Conservation (phyloP, 129 eudicot genomes). For the Arctium minus region DNA sequence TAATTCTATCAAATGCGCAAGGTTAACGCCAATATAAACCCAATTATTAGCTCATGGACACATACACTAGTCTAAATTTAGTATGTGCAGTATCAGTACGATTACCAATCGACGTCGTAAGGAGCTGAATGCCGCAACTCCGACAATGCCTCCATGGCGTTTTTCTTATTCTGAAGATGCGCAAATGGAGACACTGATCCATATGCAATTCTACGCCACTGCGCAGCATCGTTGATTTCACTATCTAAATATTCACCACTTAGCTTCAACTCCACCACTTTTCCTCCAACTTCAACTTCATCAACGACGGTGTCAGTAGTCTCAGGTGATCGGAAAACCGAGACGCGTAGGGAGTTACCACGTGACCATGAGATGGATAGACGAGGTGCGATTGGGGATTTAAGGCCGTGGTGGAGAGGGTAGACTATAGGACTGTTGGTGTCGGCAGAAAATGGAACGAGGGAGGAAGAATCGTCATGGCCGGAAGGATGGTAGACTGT, state of each 20-base stretch:
- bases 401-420: constrained; percentile 62
- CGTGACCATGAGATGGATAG: constrained; percentile 84
- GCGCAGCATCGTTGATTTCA: constrained; percentile 43
- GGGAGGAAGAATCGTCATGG: constrained; percentile 29
- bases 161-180: constrained; percentile 77
- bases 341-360: constrained; percentile 85
- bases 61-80: not conserved
- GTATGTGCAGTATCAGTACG: not conserved
- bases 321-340: constrained; percentile 46
- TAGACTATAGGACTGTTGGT: constrained; percentile 33
- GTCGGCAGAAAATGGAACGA: constrained; percentile 36
- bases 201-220: constrained; percentile 80
- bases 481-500: constrained; percentile 36
- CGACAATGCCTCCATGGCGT: constrained; percentile 40
- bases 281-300: constrained; percentile 42
- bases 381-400: constrained; percentile 57
- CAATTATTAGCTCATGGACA: not conserved
- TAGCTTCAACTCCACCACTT: constrained; percentile 81
- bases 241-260: constrained; percentile 38
- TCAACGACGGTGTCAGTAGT: not conserved
- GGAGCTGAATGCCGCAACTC: constrained; percentile 34
- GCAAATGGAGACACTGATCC: constrained; percentile 89
- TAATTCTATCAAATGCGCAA: not conserved
- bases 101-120: constrained; percentile 57
- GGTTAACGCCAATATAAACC: not conserved